Percentiles rank a stretch among this genome's conserved stretches.
phyloP scores from a whole-genome alignment of 2,329 filamentous ascomycete genomes.

The Myrmaecium sp. region DNA sequence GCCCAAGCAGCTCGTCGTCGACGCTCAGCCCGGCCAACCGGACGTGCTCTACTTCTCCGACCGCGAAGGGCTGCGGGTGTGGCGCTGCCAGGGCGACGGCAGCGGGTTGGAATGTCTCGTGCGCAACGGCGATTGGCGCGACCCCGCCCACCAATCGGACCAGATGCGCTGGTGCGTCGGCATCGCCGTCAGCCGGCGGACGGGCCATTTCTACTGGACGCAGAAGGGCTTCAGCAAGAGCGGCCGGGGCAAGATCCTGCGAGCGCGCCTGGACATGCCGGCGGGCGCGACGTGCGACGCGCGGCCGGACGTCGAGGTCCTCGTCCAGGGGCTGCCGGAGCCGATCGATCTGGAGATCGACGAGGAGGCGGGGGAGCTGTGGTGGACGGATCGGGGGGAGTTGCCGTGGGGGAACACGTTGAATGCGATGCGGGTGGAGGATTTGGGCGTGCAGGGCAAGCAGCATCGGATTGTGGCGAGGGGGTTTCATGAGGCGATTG shows the following conservation, averaged over 20 bases:
- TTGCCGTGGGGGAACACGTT: constrained; percentile 37
- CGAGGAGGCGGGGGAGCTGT: constrained; percentile 27
- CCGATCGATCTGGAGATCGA: constrained; percentile 38
- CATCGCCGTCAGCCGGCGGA: constrained; percentile 28
- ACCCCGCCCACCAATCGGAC: constrained; percentile 13
- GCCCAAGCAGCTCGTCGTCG: constrained; percentile 24
- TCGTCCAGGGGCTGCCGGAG: constrained; percentile 33
- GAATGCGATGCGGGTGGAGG: constrained; percentile 19
- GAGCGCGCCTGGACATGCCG: constrained; percentile 27
- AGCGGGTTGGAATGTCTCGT: constrained; percentile 22
- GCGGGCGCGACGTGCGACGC: constrained; percentile 15
- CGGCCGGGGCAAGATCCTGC: constrained; percentile 34
- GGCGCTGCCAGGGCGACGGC: constrained; percentile 20
- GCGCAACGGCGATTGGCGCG: constrained; percentile 23
- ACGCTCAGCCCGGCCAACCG: constrained; percentile 9
- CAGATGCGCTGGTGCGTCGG: constrained; percentile 36
- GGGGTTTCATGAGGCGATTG: constrained; percentile 11
- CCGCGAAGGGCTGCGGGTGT: constrained; percentile 25
- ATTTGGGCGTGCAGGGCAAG: background rate
- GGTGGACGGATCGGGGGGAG: constrained; percentile 47
- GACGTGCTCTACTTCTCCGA: constrained; percentile 26
- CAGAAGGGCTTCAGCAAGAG: constrained; percentile 41
- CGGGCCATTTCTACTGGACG: constrained; percentile 39
- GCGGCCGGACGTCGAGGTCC: constrained; percentile 25
- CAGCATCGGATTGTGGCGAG: constrained; percentile 7